A percentile compares a stretch with the other conserved stretches of the same genome.
phyloP scores from a whole-genome alignment of 2,329 filamentous ascomycete genomes.

The Helminthosporium solani region DNA sequence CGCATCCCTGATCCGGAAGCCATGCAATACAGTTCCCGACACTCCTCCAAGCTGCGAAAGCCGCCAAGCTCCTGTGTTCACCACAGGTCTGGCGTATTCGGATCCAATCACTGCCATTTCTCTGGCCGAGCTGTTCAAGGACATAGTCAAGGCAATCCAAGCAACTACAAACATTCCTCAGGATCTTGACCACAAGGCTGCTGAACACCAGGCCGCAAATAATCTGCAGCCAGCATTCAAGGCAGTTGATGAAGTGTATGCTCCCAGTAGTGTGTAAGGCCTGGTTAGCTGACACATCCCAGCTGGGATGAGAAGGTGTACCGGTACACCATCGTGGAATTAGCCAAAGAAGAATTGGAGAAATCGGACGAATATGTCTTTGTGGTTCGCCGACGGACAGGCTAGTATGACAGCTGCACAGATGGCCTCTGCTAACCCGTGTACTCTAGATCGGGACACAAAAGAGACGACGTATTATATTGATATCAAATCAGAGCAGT shows the following conservation, averaged over 20 bases:
- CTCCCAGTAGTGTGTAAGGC: slow-evolving; percentile 2
- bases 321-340: slow-evolving; percentile 7
- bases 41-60: neutral
- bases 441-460: slow-evolving; percentile 9
- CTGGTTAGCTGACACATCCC: slow-evolving; percentile 6
- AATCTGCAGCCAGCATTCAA: slow-evolving; percentile 4
- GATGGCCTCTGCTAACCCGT: slow-evolving; percentile 4
- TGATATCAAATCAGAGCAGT: slow-evolving; percentile 9
- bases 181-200: slow-evolving; percentile 1
- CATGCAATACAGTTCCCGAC: neutral
- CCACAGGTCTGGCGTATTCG: slow-evolving; percentile 4
- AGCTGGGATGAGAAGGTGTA: slow-evolving; percentile 7
- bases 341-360: slow-evolving; percentile 1
- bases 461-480: slow-evolving; percentile 12
- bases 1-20: slow-evolving; percentile 4
- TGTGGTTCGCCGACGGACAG: slow-evolving; percentile 4
- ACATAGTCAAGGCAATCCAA: slow-evolving; percentile 9
- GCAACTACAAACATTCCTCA: slow-evolving; percentile 7
- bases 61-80: neutral
- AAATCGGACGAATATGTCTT: slow-evolving; percentile 4
- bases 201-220: slow-evolving; percentile 6
- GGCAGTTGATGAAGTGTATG: slow-evolving; percentile 9
- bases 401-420: slow-evolving; percentile 6
- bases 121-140: slow-evolving; percentile 10
- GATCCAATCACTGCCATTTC: slow-evolving; percentile 8